Conservation (phyloP, 371 early-diverging fungal genomes). For the Apophysomyces trapeziformis region DNA sequence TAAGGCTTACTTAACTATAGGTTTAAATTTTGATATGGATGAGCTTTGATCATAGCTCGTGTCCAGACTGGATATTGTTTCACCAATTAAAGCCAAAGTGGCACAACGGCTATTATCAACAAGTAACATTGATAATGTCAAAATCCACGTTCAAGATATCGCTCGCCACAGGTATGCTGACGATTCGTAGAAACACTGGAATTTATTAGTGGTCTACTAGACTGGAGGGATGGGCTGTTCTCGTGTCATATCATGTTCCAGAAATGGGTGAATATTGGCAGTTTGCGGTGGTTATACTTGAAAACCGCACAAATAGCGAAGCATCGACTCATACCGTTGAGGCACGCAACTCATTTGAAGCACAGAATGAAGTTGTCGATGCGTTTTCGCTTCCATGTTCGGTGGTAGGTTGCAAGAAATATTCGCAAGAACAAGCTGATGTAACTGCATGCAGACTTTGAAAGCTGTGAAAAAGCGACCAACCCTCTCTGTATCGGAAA, state of each 20-base stretch:
- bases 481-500: not conserved
- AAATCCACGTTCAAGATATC: not conserved
- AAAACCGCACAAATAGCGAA: not conserved
- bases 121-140: not conserved
- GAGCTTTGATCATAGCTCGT: not conserved
- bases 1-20: not conserved
- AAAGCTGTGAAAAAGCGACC: not conserved
- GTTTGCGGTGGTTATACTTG: not conserved
- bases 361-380: not conserved
- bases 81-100: not conserved
- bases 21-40: not conserved
- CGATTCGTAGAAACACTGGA: not conserved
- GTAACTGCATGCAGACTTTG: not conserved
- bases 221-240: not conserved
- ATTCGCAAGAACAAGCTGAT: not conserved
- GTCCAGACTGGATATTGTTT: not conserved
- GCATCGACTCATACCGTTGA: not conserved
- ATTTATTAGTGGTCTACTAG: not conserved
- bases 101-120: not conserved
- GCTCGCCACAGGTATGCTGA: not conserved
- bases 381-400: not conserved
- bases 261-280: conserved; percentile 6
- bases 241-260: not conserved
- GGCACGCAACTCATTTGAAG: not conserved
- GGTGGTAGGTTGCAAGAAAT: not conserved